phyloP scores from a whole-genome alignment of 768 basidiomycete genomes.

The Trametes maxima region DNA sequence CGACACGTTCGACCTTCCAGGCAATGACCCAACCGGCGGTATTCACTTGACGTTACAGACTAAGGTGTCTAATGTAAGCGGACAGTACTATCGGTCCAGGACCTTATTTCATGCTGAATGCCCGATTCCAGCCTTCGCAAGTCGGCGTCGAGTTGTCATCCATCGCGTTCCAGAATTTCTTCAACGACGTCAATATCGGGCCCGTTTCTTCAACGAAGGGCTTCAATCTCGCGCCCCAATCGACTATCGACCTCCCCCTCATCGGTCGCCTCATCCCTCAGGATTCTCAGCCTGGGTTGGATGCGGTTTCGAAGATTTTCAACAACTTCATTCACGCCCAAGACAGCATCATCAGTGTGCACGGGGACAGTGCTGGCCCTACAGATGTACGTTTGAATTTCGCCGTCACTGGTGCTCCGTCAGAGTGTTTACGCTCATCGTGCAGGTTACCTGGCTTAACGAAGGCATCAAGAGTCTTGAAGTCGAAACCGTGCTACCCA shows the following conservation, averaged over 20 bases:
- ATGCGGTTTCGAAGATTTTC: slow-evolving; percentile 64
- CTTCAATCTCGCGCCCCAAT: slow-evolving; percentile 56
- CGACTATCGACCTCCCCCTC: slow-evolving; percentile 54
- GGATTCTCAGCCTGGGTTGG: slow-evolving; percentile 50
- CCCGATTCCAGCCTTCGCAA: slow-evolving; percentile 59
- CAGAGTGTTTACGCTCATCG: background rate
- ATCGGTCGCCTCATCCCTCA: slow-evolving; percentile 70
- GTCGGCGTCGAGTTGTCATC: slow-evolving; percentile 67
- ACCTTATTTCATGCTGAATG: slow-evolving; percentile 12
- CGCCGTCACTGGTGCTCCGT: slow-evolving; percentile 15
- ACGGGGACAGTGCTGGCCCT: slow-evolving; percentile 60
- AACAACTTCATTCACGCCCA: slow-evolving; percentile 72
- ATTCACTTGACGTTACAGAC: slow-evolving; percentile 68
- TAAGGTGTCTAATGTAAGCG: slow-evolving; percentile 57
- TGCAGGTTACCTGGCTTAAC: slow-evolving; percentile 71
- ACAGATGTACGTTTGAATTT: slow-evolving; percentile 43
- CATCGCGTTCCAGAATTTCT: slow-evolving; percentile 63
- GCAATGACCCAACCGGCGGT: slow-evolving; percentile 70
- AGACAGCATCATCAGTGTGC: slow-evolving; percentile 59
- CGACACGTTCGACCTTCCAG: slow-evolving; percentile 68
- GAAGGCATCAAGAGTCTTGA: slow-evolving; percentile 66
- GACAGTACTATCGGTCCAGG: background rate
- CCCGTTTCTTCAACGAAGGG: slow-evolving; percentile 51
- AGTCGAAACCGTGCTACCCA: slow-evolving; percentile 62
- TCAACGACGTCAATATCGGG: slow-evolving; percentile 56